These are phyloP conservation scores for Gaeumannomyces tritici DNA, from an alignment of 2,329 filamentous ascomycete species.

Conservation along the genomic window DNA sequence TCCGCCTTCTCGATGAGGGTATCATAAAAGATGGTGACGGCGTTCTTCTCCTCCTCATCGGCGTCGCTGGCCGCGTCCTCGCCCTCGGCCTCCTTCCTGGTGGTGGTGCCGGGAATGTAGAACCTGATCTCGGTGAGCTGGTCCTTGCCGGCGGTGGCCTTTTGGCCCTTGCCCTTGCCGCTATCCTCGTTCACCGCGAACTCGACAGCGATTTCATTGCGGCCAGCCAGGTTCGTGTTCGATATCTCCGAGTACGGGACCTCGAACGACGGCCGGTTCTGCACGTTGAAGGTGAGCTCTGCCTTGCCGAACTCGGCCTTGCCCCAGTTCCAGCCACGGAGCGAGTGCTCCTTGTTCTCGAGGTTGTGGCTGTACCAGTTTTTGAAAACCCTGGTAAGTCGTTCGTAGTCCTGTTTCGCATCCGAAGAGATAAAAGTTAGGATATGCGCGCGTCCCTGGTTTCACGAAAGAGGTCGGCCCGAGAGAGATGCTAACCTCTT, in stretches of 20 bases:
- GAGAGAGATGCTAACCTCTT: slow-evolving; percentile 44
- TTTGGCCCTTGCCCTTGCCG: slow-evolving; percentile 70
- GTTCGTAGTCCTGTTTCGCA: slow-evolving; percentile 65
- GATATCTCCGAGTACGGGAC: slow-evolving; percentile 95
- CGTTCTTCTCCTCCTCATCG: slow-evolving; percentile 80
- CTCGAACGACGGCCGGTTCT: slow-evolving; percentile 93
- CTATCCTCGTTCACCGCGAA: slow-evolving; percentile 71
- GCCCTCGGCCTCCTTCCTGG: slow-evolving; percentile 64
- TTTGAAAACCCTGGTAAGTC: slow-evolving; percentile 87
- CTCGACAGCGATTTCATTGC: slow-evolving; percentile 95
- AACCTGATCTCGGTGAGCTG: slow-evolving; percentile 98
- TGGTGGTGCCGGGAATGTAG: slow-evolving; percentile 88
- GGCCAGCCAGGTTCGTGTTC: slow-evolving; percentile 94
- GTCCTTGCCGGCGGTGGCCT: slow-evolving; percentile 79
- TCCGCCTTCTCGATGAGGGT: slow-evolving; percentile 97
- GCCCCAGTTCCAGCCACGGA: slow-evolving; percentile 98
- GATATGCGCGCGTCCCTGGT: slow-evolving; percentile 5
- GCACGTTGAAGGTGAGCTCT: slow-evolving; percentile 92
- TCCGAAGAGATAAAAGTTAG: background rate
- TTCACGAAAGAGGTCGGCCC: slow-evolving; percentile 13
- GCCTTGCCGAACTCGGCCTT: slow-evolving; percentile 95
- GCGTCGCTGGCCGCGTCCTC: slow-evolving; percentile 62
- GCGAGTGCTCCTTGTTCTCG: slow-evolving; percentile 85
- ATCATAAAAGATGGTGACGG: slow-evolving; percentile 95
- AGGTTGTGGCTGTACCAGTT: slow-evolving; percentile 94